phyloP scores from a whole-genome alignment of 1,284 basidiomycete genomes.

The Austroboletus rostrupii region DNA sequence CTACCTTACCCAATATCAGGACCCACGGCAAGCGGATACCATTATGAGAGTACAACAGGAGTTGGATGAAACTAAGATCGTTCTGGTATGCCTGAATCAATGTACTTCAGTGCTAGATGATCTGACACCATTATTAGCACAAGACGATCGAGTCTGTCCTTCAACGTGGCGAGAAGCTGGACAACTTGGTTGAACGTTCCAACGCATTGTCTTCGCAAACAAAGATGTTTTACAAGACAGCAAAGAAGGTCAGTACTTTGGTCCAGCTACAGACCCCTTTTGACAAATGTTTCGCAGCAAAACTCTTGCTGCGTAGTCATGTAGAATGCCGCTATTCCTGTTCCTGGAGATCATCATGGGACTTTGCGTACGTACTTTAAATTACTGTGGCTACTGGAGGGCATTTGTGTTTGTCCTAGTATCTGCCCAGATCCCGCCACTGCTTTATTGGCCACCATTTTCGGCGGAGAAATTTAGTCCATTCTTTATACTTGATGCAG shows the following conservation, averaged over 20 bases:
- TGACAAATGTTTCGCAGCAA: conserved; percentile 40
- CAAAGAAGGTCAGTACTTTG: conserved; percentile 65
- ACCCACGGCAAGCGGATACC: conserved; percentile 95
- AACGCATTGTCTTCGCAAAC: conserved; percentile 87
- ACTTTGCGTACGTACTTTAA: conserved; percentile 25
- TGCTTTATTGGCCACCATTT: not conserved
- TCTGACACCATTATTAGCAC: conserved; percentile 56
- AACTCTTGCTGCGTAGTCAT: conserved; percentile 59
- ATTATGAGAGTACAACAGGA: conserved; percentile 99
- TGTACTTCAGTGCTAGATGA: not conserved
- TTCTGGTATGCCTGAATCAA: conserved; percentile 54
- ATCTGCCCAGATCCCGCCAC: conserved; percentile 3
- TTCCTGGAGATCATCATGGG: conserved; percentile 9
- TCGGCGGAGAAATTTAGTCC: conserved; percentile 4
- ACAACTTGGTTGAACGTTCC: conserved; percentile 94
- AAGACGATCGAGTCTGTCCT: conserved; percentile 99
- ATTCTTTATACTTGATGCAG: not conserved
- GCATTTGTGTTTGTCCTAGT: conserved; percentile 5
- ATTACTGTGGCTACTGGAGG: conserved; percentile 15
- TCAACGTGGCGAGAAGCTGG: conserved; percentile 94
- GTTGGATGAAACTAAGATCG: conserved; percentile 98
- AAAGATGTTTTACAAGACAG: conserved; percentile 95
- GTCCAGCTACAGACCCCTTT: not conserved
- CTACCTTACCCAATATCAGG: conserved; percentile 94
- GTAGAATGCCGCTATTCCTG: conserved; percentile 30